Conservation (phyloP, 2,329 filamentous ascomycete genomes). For the Fusarium sp. region DNA sequence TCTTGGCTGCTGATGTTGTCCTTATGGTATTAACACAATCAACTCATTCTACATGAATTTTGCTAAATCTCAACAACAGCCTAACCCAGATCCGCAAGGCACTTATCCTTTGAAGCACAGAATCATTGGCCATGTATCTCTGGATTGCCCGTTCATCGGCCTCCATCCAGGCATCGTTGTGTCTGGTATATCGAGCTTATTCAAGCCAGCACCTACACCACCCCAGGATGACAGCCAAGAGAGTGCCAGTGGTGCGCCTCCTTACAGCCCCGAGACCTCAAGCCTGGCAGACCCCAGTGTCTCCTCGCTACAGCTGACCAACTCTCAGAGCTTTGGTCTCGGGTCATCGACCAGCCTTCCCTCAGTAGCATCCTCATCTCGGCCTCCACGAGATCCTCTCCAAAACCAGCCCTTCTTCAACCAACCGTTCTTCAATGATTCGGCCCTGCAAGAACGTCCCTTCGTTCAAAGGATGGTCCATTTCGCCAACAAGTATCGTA, state of each 20-base stretch:
- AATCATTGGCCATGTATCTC: conserved; percentile 82
- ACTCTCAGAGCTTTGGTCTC: conserved; percentile 31
- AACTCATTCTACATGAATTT: neutral
- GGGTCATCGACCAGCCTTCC: conserved; percentile 34
- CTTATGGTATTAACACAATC: conserved; percentile 62
- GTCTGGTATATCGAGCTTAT: conserved; percentile 84
- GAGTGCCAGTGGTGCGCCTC: neutral
- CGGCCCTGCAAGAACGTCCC: conserved; percentile 73
- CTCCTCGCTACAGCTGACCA: conserved; percentile 37
- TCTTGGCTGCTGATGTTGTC: conserved; percentile 82
- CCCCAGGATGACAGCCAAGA: conserved; percentile 22
- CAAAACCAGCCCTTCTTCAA: conserved; percentile 83
- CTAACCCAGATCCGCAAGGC: conserved; percentile 49
- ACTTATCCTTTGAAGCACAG: conserved; percentile 71
- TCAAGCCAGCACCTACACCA: conserved; percentile 60
- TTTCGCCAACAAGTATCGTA: conserved; percentile 83
- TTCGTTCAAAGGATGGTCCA: conserved; percentile 76
- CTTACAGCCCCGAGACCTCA: conserved; percentile 9
- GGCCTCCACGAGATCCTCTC: conserved; percentile 61
- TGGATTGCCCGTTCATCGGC: conserved; percentile 88
- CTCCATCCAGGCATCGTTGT: conserved; percentile 89
- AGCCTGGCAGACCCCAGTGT: conserved; percentile 18
- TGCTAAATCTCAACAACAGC: conserved; percentile 34
- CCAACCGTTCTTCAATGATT: conserved; percentile 79
- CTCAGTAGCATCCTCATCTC: conserved; percentile 33